A percentile compares a stretch with the other conserved stretches of the same genome.
These are phyloP conservation scores for Aspergillus carlsbadensis DNA, from an alignment of 495 filamentous ascomycete species.

Conservation along the genomic window DNA sequence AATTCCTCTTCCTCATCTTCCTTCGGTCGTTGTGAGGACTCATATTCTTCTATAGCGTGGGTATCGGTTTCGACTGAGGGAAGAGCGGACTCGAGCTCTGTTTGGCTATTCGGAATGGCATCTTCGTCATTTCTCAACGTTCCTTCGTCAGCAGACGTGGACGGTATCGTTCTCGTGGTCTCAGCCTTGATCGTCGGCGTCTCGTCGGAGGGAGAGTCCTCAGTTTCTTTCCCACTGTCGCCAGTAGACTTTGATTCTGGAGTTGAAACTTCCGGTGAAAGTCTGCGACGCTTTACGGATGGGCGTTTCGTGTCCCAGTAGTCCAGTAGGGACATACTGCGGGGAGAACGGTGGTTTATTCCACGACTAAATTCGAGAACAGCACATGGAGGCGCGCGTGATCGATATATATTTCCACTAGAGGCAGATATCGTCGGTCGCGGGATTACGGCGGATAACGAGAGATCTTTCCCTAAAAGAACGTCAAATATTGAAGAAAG, in stretches of 20 bases:
- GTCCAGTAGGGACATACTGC: slow-evolving; percentile 42
- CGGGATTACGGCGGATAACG: not conserved
- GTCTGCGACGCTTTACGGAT: slow-evolving; percentile 36
- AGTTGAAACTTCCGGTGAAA: not conserved
- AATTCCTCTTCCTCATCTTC: slow-evolving; percentile 27
- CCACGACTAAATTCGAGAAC: not conserved
- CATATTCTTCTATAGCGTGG: slow-evolving; percentile 79
- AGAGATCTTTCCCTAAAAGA: not conserved
- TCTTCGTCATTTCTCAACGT: slow-evolving; percentile 39
- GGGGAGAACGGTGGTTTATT: no score
- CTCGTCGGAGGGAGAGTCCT: slow-evolving; percentile 2
- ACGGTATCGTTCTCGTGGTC: slow-evolving; percentile 2
- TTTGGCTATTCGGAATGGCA: slow-evolving; percentile 38
- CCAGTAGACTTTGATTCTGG: not conserved
- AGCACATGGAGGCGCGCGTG: not conserved
- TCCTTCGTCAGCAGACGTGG: slow-evolving; percentile 25
- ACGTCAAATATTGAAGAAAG: not conserved
- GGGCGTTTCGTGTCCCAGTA: slow-evolving; percentile 42
- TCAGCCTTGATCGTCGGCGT: not conserved
- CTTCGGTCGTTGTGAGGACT: slow-evolving; percentile 49
- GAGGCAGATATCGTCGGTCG: not conserved
- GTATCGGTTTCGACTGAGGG: slow-evolving; percentile 65
- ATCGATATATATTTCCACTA: slow-evolving; percentile 11
- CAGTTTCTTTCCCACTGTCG: not conserved
- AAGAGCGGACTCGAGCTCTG: slow-evolving; percentile 76